Conservation (phyloP, 768 basidiomycete species). For the Leucocoprinus sp. region DNA sequence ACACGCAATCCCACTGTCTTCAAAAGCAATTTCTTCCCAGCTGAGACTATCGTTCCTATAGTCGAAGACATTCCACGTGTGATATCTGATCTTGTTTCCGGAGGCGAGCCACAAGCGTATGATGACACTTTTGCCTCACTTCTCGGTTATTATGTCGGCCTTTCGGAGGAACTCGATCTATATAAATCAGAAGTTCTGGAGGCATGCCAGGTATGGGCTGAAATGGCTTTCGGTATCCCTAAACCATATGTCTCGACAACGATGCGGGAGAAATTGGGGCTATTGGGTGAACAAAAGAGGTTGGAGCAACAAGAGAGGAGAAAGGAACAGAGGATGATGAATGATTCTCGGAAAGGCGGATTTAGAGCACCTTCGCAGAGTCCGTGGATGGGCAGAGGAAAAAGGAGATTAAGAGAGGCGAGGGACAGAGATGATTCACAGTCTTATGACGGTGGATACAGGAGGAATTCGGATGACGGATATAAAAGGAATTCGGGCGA, state of each 20-base stretch:
- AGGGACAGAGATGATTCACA: background rate
- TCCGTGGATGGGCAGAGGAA: constrained; percentile 1
- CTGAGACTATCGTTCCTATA: constrained; percentile 8
- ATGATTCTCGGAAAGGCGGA: constrained; percentile 6
- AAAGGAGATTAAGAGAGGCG: background rate
- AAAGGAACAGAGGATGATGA: background rate
- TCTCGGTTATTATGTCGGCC: constrained; percentile 21
- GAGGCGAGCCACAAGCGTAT: constrained; percentile 42
- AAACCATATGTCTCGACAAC: constrained; percentile 11
- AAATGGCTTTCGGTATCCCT: constrained; percentile 16
- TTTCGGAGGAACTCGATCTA: constrained; percentile 12
- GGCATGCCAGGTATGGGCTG: constrained; percentile 16
- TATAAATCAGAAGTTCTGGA: constrained; percentile 6
- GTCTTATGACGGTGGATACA: background rate
- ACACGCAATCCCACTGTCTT: background rate
- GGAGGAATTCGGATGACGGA: background rate
- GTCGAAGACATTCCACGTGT: constrained; percentile 22
- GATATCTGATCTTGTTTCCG: constrained; percentile 23
- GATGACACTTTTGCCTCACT: constrained; percentile 19
- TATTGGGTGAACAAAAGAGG: constrained; percentile 1
- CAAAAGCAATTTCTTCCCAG: background rate
- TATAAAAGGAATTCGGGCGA: background rate
- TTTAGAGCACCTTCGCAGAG: constrained; percentile 12
- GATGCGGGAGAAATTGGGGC: constrained; percentile 13
- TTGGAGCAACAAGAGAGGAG: no score